Evolutionary conservation across 73 alveolate species (phyloP).

Genomic region (Paramecium octaurelia): DNA sequence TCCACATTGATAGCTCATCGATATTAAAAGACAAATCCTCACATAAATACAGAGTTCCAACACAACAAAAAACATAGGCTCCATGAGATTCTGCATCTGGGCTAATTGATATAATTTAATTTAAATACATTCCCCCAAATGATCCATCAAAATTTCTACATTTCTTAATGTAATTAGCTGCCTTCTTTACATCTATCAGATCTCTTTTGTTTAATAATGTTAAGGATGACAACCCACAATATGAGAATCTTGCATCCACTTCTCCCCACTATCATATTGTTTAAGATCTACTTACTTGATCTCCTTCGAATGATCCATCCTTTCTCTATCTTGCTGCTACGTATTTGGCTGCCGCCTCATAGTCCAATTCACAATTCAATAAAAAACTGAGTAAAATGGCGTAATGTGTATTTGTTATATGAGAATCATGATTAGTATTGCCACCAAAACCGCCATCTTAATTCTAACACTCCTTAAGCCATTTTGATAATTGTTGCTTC

Average conservation of each 20-base stretch:
- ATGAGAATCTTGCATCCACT: constrained; percentile 88
- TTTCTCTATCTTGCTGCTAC: constrained; percentile 78
- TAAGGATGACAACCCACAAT: constrained; percentile 83
- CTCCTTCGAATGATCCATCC: constrained; percentile 95
- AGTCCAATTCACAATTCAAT: constrained; percentile 69
- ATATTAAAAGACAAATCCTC: constrained; percentile 80
- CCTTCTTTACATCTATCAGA: constrained; percentile 78
- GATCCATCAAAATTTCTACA: constrained; percentile 94
- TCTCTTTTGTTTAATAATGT: constrained; percentile 74
- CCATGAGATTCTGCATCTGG: constrained; percentile 98
- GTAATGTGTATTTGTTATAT: constrained; percentile 87
- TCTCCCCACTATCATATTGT: constrained; percentile 70
- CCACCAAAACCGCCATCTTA: constrained; percentile 94
- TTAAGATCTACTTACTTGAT: background rate
- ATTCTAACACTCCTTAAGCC: constrained; percentile 74
- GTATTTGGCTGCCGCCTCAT: constrained; percentile 74
- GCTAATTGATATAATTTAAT: background rate
- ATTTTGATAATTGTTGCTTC: constrained; percentile 67
- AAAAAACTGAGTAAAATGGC: constrained; percentile 79
- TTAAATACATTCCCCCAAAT: constrained; percentile 78
- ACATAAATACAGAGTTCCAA: constrained; percentile 87
- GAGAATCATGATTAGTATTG: constrained; percentile 89
- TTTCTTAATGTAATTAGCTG: constrained; percentile 80
- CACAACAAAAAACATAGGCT: constrained; percentile 88
- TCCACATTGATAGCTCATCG: constrained; percentile 88